These are phyloP conservation scores for Xeromyces bisporus DNA, from an alignment of 495 filamentous ascomycete genomes.

Conservation along the genomic window DNA sequence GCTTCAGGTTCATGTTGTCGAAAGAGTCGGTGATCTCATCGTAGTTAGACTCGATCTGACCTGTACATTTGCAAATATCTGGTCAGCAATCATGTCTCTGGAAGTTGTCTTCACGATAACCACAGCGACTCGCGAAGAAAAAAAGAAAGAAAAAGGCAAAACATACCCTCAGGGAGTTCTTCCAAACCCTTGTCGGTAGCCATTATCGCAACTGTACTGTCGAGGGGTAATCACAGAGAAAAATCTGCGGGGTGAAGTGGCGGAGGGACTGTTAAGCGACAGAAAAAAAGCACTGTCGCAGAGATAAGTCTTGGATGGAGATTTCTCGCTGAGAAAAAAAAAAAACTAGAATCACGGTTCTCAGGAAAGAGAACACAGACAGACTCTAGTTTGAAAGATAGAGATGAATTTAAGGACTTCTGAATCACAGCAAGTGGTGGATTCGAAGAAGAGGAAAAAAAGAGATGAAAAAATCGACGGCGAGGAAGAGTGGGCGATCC, in stretches of 20 bases:
- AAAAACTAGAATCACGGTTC: conserved; percentile 11
- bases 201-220: conserved; percentile 66
- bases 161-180: conserved; percentile 77
- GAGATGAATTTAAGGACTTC: no score
- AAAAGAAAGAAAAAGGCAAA: conserved; percentile 2
- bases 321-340: conserved; percentile 8
- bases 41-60: conserved; percentile 99
- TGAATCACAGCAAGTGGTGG: no score
- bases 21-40: conserved; percentile 99
- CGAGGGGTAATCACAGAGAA: conserved; percentile 54
- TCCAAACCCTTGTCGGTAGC: conserved; percentile 92
- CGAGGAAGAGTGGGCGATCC: conserved; percentile 6
- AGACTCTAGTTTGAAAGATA: conserved; percentile 10
- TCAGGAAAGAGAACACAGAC: conserved; percentile 1
- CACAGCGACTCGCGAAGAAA: conserved; percentile 7
- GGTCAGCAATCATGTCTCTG: conserved; percentile 9
- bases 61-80: conserved; percentile 29
- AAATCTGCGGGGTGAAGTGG: conserved; percentile 37
- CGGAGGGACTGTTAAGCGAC: conserved; percentile 26
- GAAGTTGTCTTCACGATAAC: conserved; percentile 6
- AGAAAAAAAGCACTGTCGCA: conserved; percentile 18
- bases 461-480: conserved; percentile 18
- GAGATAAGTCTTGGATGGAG: conserved; percentile 15
- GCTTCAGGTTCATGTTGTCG: conserved; percentile 91
- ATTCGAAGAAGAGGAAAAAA: no score